phyloP scores from a whole-genome alignment of 768 basidiomycete genomes.

The Panaeolus papilionaceus region DNA sequence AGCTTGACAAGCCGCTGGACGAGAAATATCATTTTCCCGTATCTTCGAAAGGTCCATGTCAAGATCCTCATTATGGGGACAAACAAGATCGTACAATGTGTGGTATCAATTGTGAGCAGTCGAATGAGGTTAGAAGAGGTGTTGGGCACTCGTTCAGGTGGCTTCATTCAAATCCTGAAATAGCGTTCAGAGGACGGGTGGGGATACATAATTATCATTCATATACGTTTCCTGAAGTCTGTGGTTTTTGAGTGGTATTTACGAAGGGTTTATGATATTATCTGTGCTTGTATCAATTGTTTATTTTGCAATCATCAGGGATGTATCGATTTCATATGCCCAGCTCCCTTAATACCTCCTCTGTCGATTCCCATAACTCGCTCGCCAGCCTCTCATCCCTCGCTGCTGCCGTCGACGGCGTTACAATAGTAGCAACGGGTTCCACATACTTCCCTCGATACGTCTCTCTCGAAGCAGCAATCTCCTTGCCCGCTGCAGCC shows the following conservation, averaged over 20 bases:
- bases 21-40: neutral
- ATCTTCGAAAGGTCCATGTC: neutral
- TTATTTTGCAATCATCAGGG: too few species aligned
- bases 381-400: constrained; percentile 38
- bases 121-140: too few species aligned
- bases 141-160: too few species aligned
- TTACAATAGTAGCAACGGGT: constrained; percentile 33
- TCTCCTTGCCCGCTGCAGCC: constrained; percentile 40
- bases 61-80: neutral
- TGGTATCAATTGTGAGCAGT: too few species aligned
- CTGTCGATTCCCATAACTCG: constrained; percentile 47
- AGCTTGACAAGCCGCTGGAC: neutral
- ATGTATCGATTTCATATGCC: constrained; percentile 12
- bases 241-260: too few species aligned
- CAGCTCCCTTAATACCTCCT: constrained; percentile 36
- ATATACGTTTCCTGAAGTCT: too few species aligned
- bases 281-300: too few species aligned
- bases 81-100: too few species aligned
- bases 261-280: too few species aligned
- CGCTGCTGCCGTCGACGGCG: constrained; percentile 33
- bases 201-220: too few species aligned
- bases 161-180: too few species aligned
- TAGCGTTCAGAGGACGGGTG: too few species aligned
- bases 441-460: neutral
- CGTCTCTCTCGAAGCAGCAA: neutral